These are phyloP conservation scores for Pulicaria dysenterica DNA, from an alignment of 129 eudicot genomes.

Conservation along the genomic window DNA sequence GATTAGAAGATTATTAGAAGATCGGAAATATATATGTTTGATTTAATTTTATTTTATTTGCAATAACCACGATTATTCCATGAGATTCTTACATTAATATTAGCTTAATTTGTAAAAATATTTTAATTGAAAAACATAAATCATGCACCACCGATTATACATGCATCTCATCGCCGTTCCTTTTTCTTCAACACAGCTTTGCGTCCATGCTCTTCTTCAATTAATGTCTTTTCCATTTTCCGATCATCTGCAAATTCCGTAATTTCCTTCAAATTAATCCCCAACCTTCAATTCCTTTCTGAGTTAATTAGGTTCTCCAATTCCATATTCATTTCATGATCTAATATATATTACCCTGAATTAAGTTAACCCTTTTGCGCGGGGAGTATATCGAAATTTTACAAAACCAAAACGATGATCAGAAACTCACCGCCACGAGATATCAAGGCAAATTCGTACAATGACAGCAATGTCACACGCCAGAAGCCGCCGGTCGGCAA, in stretches of 20 bases:
- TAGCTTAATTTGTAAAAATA: neutral
- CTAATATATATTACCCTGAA: neutral
- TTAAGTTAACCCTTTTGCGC: neutral
- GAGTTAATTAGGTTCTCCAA: neutral
- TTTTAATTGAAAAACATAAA: constrained; percentile 17
- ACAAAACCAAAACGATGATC: neutral
- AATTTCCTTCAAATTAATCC: neutral
- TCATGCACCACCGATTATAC: constrained; percentile 38
- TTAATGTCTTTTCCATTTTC: constrained; percentile 4
- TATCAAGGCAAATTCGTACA: constrained; percentile 21
- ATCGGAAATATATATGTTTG: no score
- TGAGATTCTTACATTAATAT: neutral
- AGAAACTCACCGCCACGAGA: constrained; percentile 30
- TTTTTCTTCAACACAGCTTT: constrained; percentile 28
- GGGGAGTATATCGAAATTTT: neutral
- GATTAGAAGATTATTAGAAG: no score
- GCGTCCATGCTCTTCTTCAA: constrained; percentile 28
- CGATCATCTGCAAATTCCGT: constrained; percentile 22
- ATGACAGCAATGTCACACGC: constrained; percentile 25
- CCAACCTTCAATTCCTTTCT: neutral
- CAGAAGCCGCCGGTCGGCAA: constrained; percentile 19
- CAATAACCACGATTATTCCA: neutral
- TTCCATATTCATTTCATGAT: neutral
- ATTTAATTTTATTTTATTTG: neutral
- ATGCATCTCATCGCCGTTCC: constrained; percentile 37